These are phyloP conservation scores for Lablab purpureus DNA, from an alignment of 306 rosid genomes.

Conservation along the genomic window DNA sequence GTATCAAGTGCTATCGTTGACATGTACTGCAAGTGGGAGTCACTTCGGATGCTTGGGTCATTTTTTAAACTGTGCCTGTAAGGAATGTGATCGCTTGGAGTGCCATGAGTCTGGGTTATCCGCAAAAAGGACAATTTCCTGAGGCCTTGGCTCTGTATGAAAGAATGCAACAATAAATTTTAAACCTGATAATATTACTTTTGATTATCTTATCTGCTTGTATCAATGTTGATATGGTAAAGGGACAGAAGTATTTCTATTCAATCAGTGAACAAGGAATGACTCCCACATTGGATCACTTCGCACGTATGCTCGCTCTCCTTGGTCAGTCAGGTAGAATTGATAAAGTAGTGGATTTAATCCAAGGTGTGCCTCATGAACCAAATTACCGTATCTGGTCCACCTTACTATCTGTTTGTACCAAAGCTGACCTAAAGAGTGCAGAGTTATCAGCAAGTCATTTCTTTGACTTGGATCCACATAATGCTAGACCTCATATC, in stretches of 20 bases:
- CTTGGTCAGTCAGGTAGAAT: constrained; percentile 54
- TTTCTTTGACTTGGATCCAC: constrained; percentile 56
- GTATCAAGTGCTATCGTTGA: constrained; percentile 62
- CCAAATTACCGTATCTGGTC: constrained; percentile 57
- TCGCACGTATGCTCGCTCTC: constrained; percentile 59
- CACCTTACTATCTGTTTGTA: constrained; percentile 51
- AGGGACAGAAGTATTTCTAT: constrained; percentile 54
- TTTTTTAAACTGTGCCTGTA: constrained; percentile 53
- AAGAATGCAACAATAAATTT: constrained; percentile 53
- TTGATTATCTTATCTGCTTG: constrained; percentile 61
- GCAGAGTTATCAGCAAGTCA: constrained; percentile 56
- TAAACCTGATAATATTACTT: constrained; percentile 57
- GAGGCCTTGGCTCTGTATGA: constrained; percentile 57
- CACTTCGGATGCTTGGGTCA: constrained; percentile 54
- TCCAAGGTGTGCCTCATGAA: constrained; percentile 52
- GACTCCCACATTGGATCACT: constrained; percentile 60
- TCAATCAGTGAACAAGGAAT: constrained; percentile 55
- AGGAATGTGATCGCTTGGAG: constrained; percentile 54
- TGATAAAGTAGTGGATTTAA: constrained; percentile 52
- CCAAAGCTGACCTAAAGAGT: constrained; percentile 50
- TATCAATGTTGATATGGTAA: constrained; percentile 50
- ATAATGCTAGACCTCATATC: constrained; percentile 58
- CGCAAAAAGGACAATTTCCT: constrained; percentile 53
- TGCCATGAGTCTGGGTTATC: constrained; percentile 58
- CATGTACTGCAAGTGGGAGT: constrained; percentile 67